Evolutionary conservation across 192 early-diverging fungal genomes (phyloP), one percentile per base, ranked within the genome.

Genomic region (Phlyctochytrium arcticum): DNA sequence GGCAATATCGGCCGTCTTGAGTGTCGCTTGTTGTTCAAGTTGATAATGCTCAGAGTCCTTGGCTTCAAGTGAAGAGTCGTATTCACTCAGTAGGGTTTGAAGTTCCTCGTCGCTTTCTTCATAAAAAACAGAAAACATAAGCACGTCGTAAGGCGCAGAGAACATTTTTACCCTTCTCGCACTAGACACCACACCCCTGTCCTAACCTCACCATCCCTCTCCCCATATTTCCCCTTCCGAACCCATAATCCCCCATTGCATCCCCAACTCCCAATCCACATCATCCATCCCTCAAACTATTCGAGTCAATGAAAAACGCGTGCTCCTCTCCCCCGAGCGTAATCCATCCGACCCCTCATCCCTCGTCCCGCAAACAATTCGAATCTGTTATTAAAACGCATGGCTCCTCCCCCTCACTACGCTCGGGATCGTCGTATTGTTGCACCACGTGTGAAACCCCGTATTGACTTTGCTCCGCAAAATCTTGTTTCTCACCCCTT

Each of bases 141-240:
- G 8, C 50, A 44, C n/a, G n/a, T n/a, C n/a, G n/a, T n/a, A n/a
- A n/a, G n/a, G n/a, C n/a, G n/a, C n/a, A n/a, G n/a, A n/a, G n/a
- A n/a, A n/a, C n/a, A n/a, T n/a, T n/a, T n/a, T n/a, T n/a, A n/a
- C 21, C 21, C 42, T 44, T 12, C 42, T 21, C 21, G 42, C 1
- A 44, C 39, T n/a, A 44, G 2, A 21, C 42, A 44, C 42, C 42
- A 44, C 5, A 63, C 69, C 4, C 65, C 46, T 5, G 80, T 75
- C 31, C 73, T 73, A 44, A 44, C 15, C 5, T 67, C 26, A 68
- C 92, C 90, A 64, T 96, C 93, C 9, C 82, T 82, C 2, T 75
- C 24, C 23, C 85, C 71, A 70, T 94, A 96, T 67, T 96, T 93
- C 2, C 92, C 92, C 6, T 91, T 94, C 33, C 61, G 12, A 12